A percentile compares a stretch with the other conserved stretches of the same genome.
These are phyloP conservation scores for Cladosporium halotolerans DNA, from an alignment of 2,329 filamentous ascomycete species.

Conservation along the genomic window DNA sequence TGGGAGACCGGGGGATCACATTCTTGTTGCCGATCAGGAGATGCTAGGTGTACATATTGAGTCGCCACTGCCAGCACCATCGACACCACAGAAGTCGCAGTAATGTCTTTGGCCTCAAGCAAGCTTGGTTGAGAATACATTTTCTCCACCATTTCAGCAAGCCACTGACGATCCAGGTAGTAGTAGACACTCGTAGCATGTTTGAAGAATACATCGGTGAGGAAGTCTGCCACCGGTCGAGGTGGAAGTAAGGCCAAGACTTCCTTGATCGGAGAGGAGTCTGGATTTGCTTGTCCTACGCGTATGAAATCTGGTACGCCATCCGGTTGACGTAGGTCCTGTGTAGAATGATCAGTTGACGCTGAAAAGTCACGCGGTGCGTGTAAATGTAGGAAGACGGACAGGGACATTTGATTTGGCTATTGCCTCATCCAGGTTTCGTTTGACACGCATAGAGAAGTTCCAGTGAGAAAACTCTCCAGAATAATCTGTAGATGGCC, in stretches of 20 bases:
- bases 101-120: too few species aligned
- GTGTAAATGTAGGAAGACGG: too few species aligned
- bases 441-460: constrained; percentile 38
- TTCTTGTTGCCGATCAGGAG: too few species aligned
- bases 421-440: constrained; percentile 31
- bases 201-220: constrained; percentile 38
- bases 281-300: not conserved
- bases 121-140: too few species aligned
- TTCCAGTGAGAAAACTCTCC: constrained; percentile 42
- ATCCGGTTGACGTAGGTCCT: too few species aligned
- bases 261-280: constrained; percentile 12
- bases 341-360: too few species aligned
- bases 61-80: constrained; percentile 39
- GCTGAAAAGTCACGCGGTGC: too few species aligned
- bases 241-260: constrained; percentile 36
- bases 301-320: not conserved
- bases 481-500: constrained; percentile 30
- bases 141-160: constrained; percentile 13
- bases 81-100: not conserved
- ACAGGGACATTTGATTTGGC: too few species aligned
- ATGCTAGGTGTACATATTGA: constrained; percentile 34
- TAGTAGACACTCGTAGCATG: constrained; percentile 39
- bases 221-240: constrained; percentile 37
- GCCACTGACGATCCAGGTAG: constrained; percentile 37
- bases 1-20: too few species aligned